Percentiles rank a stretch among this genome's conserved stretches.
Conservation (phyloP, 306 rosid genomes). For the Casuarina equisetifolia region DNA sequence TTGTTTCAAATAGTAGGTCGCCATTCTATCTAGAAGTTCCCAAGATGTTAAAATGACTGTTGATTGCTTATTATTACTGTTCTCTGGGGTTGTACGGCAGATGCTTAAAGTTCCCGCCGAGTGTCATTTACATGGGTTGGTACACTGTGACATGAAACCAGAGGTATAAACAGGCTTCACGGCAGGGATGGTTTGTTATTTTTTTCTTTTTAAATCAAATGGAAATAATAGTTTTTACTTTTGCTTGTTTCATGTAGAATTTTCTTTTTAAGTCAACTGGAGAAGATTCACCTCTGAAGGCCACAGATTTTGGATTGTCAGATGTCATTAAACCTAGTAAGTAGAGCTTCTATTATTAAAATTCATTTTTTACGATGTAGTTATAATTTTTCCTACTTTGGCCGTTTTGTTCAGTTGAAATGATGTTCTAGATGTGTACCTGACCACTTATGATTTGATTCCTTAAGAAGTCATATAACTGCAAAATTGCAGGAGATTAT, state of each 20-base stretch:
- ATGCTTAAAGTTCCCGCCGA: constrained; percentile 98
- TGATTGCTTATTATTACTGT: too few relatives aligned
- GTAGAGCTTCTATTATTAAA: constrained; percentile 14
- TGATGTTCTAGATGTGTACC: constrained; percentile 1
- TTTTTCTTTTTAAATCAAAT: not conserved
- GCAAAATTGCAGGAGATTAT: constrained; percentile 50
- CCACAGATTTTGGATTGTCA: constrained; percentile 97
- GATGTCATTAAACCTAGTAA: constrained; percentile 96
- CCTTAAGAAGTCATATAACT: constrained; percentile 7
- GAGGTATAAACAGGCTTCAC: constrained; percentile 53
- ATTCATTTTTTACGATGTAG: not conserved
- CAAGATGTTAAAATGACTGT: too few relatives aligned
- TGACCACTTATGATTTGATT: constrained; percentile 26
- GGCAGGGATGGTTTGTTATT: constrained; percentile 11
- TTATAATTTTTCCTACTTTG: not conserved
- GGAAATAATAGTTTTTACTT: not conserved
- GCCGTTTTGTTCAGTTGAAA: not conserved
- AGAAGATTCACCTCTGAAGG: constrained; percentile 79
- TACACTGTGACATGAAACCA: constrained; percentile 98
- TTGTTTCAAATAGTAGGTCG: too few relatives aligned
- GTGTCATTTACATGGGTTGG: constrained; percentile 98
- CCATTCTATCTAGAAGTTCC: too few relatives aligned
- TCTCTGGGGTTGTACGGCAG: constrained; percentile 61
- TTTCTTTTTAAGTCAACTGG: constrained; percentile 82
- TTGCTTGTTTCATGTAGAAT: constrained; percentile 54